Conservation (phyloP, 106 monocot genomes). For the Dactylorhiza incarnata region DNA sequence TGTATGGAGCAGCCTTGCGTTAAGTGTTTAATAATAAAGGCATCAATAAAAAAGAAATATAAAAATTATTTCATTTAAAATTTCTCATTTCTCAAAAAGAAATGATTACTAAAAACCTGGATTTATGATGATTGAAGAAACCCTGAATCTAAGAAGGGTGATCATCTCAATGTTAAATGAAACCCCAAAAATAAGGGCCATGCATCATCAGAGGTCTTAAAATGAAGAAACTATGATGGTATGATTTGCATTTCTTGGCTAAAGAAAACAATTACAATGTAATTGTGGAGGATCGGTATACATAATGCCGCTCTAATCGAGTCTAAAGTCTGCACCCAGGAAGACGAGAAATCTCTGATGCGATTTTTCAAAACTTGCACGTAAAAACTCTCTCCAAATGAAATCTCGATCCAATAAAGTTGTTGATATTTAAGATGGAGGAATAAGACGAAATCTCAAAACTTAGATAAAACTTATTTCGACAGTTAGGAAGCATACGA, state of each 20-base stretch:
- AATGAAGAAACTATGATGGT: not conserved
- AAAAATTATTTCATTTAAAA: not conserved
- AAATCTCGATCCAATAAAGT: too few relatives aligned
- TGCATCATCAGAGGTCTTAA: not conserved
- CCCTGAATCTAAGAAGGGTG: not conserved
- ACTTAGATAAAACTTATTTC: too few relatives aligned
- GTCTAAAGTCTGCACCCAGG: too few relatives aligned
- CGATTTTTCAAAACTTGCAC: too few relatives aligned
- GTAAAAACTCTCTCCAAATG: too few relatives aligned
- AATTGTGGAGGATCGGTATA: not conserved
- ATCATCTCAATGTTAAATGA: not conserved
- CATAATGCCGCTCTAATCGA: too few relatives aligned
- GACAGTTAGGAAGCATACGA: too few relatives aligned
- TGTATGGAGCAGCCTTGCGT: not conserved
- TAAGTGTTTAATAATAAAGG: not conserved
- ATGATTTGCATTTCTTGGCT: not conserved
- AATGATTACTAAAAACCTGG: not conserved
- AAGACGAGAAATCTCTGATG: too few relatives aligned
- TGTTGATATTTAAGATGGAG: too few relatives aligned
- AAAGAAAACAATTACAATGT: not conserved
- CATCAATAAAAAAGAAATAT: not conserved
- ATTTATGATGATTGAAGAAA: not conserved
- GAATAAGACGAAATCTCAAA: too few relatives aligned
- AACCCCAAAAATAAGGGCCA: not conserved
- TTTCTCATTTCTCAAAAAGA: not conserved